These are phyloP conservation scores for Neurospora sp. DNA, from an alignment of 495 filamentous ascomycete species.

Conservation along the genomic window DNA sequence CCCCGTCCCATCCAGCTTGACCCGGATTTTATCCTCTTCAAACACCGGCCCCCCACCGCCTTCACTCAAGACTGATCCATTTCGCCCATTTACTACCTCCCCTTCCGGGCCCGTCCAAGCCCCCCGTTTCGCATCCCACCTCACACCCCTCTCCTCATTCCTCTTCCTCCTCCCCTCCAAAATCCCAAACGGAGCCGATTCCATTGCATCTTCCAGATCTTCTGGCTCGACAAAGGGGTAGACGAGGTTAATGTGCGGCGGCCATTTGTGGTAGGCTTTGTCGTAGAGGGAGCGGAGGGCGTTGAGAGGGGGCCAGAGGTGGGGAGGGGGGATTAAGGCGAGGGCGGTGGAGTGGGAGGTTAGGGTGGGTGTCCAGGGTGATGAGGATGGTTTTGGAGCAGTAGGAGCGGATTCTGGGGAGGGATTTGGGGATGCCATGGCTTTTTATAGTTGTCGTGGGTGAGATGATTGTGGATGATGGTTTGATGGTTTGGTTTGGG, in stretches of 20 bases:
- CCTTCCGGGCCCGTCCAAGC: not conserved
- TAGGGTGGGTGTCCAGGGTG: conserved; percentile 6
- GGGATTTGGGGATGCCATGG: not conserved
- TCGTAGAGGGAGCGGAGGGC: conserved; percentile 44
- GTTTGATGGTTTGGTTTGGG: not conserved
- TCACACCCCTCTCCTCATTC: not conserved
- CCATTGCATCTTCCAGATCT: conserved; percentile 3
- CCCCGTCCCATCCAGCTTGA: conserved; percentile 26
- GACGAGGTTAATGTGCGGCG: conserved; percentile 49
- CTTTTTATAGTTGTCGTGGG: not conserved
- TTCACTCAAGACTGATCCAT: not conserved
- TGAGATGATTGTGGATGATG: not conserved
- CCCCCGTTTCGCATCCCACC: not conserved
- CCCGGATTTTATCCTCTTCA: conserved; percentile 1
- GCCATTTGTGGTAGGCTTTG: conserved; percentile 46
- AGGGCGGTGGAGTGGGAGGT: conserved; percentile 40
- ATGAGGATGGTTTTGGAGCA: not conserved
- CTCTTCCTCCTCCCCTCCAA: not conserved
- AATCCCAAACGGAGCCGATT: not conserved
- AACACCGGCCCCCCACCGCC: not conserved
- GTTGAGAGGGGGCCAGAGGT: conserved; percentile 33
- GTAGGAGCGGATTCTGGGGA: not conserved
- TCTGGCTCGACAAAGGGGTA: conserved; percentile 45
- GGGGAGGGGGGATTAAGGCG: conserved; percentile 37
- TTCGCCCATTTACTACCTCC: not conserved